phyloP scores from a whole-genome alignment of 495 filamentous ascomycete species.

The Aspergillus steynii region DNA sequence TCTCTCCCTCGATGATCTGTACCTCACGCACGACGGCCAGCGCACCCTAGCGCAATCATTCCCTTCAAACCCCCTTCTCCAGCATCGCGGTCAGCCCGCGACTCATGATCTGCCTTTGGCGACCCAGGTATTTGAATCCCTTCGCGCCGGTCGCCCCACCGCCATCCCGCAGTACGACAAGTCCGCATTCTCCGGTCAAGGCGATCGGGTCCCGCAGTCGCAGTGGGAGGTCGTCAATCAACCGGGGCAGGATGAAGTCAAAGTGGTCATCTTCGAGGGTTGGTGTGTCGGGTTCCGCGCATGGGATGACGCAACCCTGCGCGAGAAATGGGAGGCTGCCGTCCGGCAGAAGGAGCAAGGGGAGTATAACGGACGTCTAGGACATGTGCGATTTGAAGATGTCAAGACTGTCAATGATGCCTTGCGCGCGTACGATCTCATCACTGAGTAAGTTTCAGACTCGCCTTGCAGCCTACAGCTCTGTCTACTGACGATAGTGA shows the following conservation, averaged over 20 bases:
- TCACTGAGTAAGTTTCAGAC: constrained; percentile 58
- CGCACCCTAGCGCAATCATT: constrained; percentile 60
- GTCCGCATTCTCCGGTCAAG: constrained; percentile 70
- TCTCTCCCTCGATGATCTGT: constrained; percentile 89
- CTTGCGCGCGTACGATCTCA: constrained; percentile 65
- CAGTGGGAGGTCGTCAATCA: constrained; percentile 65
- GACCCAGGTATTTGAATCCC: constrained; percentile 58
- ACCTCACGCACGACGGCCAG: constrained; percentile 74
- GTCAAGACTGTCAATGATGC: constrained; percentile 71
- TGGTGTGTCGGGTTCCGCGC: constrained; percentile 88
- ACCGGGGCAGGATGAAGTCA: constrained; percentile 49
- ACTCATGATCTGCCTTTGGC: constrained; percentile 82
- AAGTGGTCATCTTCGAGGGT: constrained; percentile 80
- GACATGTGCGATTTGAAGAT: constrained; percentile 63
- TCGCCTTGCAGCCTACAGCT: too few relatives aligned
- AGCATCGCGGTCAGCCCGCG: constrained; percentile 79
- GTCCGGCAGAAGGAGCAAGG: constrained; percentile 44
- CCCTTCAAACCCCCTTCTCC: constrained; percentile 71
- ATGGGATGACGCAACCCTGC: constrained; percentile 54
- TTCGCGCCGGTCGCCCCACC: constrained; percentile 52
- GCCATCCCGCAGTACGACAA: constrained; percentile 85
- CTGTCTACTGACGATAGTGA: background rate
- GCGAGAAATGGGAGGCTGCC: constrained; percentile 56
- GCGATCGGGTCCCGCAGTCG: constrained; percentile 66
- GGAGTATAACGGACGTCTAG: constrained; percentile 48